phyloP scores from a whole-genome alignment of 2,329 filamentous ascomycete genomes.

The Fusarium cicatricum region DNA sequence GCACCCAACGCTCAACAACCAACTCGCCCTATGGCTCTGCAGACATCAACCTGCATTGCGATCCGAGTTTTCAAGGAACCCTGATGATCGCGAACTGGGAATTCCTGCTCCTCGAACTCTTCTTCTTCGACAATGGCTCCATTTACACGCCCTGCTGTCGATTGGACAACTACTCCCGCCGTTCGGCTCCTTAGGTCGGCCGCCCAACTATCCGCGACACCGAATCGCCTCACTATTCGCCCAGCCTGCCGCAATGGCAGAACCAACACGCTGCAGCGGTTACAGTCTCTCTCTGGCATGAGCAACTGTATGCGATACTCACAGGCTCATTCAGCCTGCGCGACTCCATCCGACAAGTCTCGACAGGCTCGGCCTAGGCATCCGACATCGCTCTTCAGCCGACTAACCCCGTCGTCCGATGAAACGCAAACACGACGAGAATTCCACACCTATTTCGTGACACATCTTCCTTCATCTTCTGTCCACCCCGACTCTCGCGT shows the following conservation, averaged over 20 bases:
- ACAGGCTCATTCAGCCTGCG: constrained; percentile 7
- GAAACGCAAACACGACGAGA: constrained; percentile 50
- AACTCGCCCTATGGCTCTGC: constrained; percentile 41
- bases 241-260: neutral
- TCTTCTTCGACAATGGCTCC: constrained; percentile 36
- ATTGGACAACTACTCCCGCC: constrained; percentile 22
- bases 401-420: constrained; percentile 9
- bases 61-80: constrained; percentile 36
- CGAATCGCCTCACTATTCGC: constrained; percentile 9
- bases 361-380: constrained; percentile 20
- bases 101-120: constrained; percentile 7
- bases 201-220: constrained; percentile 14
- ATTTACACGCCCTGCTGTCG: constrained; percentile 25
- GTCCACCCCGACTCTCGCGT: constrained; percentile 84
- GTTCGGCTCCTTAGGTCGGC: constrained; percentile 31
- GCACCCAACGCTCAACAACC: constrained; percentile 17
- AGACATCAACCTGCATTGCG: constrained; percentile 34
- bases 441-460: constrained; percentile 98
- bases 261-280: constrained; percentile 4
- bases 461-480: constrained; percentile 91
- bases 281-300: neutral
- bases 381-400: constrained; percentile 5
- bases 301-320: neutral
- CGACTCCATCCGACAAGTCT: constrained; percentile 17
- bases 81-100: constrained; percentile 33